Base-by-base conservation (phyloP, 192 early-diverging fungal genomes). In the Linnemannia schmuckeri region DNA sequence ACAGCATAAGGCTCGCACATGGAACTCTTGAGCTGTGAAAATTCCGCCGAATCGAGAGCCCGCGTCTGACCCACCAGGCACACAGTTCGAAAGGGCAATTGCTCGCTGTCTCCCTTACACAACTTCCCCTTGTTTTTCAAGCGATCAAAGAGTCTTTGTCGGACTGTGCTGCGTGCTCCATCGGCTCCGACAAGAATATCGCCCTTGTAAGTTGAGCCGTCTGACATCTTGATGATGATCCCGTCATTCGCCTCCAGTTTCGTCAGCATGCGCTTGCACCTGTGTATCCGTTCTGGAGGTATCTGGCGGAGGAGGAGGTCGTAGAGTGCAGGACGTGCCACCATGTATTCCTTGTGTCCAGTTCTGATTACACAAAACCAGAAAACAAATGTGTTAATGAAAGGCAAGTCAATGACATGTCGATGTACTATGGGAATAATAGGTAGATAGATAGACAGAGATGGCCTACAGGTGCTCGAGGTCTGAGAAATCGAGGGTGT, bases 151-250 rank as follows among this genome's bases (percentile, higher is more conserved):
- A 82, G 40, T 0, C 69, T 15, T 27, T 82, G 74, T 46, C 86
- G 80, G 6, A 88, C 76, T 3, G 44, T 61, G 46, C 80, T 82
- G 24, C 76, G 75, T 2, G 78, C 77, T 49, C 86, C 85, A 76
- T 89, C 89, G 0, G 80, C 79, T 40, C 85, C 88, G 0, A 89
- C 85, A 30, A 89, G 57, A 30, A 88, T 49, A 38, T 76, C 76
- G 18, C 88, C 88, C 57, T 72, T 61, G 17, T 61, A 20, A 2
- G 35, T 41, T 2, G 78, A 61, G 1, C 72, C 55, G 33, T 89
- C 88, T 5, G 72, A 54, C 70, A 74, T 81, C 18, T 12, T 47
- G 55, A 83, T 77, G 42, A 46, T 66, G 30, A 89, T 76, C 38
- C 76, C 82, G 35, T 79, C 63, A 4, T 87, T 52, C 24, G 66